These are phyloP conservation scores for Gynandropsis gynandra DNA, from an alignment of 345 rosid genomes.

Conservation along the genomic window DNA sequence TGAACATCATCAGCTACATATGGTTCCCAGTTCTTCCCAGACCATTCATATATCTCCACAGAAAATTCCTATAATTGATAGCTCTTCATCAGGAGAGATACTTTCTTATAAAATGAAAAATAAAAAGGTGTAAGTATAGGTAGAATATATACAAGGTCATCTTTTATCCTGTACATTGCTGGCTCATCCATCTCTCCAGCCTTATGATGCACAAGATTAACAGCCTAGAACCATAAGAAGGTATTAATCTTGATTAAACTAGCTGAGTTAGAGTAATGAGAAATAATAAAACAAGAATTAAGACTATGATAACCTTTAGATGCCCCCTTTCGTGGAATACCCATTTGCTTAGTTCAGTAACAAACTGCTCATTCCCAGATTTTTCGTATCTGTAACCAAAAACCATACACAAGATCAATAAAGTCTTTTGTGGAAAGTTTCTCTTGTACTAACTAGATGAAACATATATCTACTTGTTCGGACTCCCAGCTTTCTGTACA, in stretches of 20 bases:
- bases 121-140: constrained; percentile 7
- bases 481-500: constrained; percentile 52
- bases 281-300: constrained; percentile 5
- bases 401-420: constrained; percentile 18
- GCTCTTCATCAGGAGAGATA: neutral
- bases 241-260: neutral
- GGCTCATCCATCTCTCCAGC: constrained; percentile 57
- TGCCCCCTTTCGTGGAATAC: constrained; percentile 71
- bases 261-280: neutral
- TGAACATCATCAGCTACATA: constrained; percentile 59
- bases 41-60: constrained; percentile 60
- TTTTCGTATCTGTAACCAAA: constrained; percentile 38
- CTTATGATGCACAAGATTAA: constrained; percentile 42
- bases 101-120: neutral
- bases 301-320: constrained; percentile 36
- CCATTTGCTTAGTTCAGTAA: constrained; percentile 70
- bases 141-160: constrained; percentile 43
- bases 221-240: constrained; percentile 37
- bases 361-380: constrained; percentile 64
- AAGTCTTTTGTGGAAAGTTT: too few species aligned
- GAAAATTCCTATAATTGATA: constrained; percentile 41
- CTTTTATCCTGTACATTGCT: constrained; percentile 58
- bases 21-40: constrained; percentile 68
- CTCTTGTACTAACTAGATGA: neutral
- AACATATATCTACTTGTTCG: constrained; percentile 34